Percentiles rank a stretch among this genome's conserved stretches.
phyloP scores from a whole-genome alignment of 441 rosid species.

The Rhodomyrtus psidioides region DNA sequence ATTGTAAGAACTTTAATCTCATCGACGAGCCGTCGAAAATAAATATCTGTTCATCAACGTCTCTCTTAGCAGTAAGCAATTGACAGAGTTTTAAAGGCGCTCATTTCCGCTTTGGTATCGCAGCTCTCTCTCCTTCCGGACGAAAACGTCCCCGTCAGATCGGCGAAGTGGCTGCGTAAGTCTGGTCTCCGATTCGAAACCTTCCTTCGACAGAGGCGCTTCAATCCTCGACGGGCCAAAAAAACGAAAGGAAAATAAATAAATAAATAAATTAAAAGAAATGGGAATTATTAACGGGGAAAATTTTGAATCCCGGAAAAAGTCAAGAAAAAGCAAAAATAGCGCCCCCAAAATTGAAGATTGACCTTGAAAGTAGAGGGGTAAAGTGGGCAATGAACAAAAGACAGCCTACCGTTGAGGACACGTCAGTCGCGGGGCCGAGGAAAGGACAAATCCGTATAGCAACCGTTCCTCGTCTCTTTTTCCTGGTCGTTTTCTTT shows the following conservation, averaged over 20 bases:
- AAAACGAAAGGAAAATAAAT: not conserved
- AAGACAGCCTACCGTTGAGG: not conserved
- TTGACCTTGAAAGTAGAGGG: not conserved
- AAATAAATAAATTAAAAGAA: not conserved
- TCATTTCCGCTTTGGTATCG: rapidly evolving
- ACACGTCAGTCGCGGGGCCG: not conserved
- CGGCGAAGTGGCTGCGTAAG: not conserved
- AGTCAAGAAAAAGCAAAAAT: not conserved
- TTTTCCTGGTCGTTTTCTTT: conserved; percentile 1
- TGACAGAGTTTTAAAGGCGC: rapidly evolving
- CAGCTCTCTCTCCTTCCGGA: not conserved
- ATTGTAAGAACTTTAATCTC: no score
- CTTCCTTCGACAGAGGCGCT: no score
- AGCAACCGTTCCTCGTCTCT: not conserved
- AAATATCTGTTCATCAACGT: no score
- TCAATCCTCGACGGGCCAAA: not conserved
- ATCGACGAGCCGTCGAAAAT: no score
- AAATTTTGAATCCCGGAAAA: not conserved
- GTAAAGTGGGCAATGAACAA: not conserved
- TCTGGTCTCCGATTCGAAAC: not conserved
- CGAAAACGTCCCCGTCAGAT: not conserved
- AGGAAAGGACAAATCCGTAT: conserved; percentile 17
- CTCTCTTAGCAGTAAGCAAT: no score
- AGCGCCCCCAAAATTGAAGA: not conserved
- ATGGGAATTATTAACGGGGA: not conserved